Base-by-base conservation (phyloP, 306 rosid genomes). In the Neltuma alba region DNA sequence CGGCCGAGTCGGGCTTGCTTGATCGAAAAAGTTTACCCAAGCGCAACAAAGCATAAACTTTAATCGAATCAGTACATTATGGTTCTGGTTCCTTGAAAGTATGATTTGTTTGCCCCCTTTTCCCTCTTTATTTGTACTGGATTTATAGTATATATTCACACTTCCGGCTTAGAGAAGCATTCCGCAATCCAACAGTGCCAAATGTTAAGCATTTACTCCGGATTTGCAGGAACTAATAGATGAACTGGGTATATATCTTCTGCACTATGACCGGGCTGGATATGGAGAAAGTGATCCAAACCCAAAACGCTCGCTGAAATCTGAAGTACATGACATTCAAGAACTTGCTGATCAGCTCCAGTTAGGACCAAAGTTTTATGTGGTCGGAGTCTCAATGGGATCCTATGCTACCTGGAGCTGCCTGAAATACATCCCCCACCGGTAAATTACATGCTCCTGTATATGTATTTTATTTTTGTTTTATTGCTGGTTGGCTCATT, bases 211-310 rank as follows among this genome's bases (percentile, higher is more conserved):
- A 79, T 52, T 71, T 72, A 85, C 77, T 73, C 11, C 85, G 84
- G 85, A 78, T 84, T 80, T 89, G 6, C 89, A 94, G 97, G 97
- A 92, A 67, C 87, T 92, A 60, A 85, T 92, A 83, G 93, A 89
- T 54, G 92, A 91, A 81, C 60, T 92, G 78, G 92, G 92, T 42
- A 71, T 92, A 85, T 92, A 89, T 83, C 85, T 91, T 87, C 83
- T 94, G 85, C 88, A 86, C 38, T 91, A 84, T 77, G 98, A 94
- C 57, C 83, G 97, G 11, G 97, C 98, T 30, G 98, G 98, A 11
- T 94, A 94, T 76, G 98, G 98, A 75, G 94, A 91, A 42, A 94
- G 98, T 81, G 98, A 92, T 88, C 95, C 97, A 40, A 89, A 92
- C 74, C 94, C 94, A 57, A 89, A 85, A 70, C 91, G 90, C 16